phyloP scores from a whole-genome alignment of 2,329 filamentous ascomycete species.

The Diplodia corticola region DNA sequence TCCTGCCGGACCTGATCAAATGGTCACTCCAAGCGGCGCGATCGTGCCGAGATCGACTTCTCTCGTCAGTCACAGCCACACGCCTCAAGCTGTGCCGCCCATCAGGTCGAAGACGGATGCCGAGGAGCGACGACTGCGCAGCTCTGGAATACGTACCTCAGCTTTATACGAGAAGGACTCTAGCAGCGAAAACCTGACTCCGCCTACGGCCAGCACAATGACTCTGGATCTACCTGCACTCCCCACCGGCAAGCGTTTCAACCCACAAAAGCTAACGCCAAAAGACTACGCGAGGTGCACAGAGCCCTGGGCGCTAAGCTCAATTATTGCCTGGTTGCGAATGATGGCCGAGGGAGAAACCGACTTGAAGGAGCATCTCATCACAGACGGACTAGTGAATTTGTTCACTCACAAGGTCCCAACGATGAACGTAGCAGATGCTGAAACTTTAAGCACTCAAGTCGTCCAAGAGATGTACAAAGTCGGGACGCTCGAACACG shows the following conservation, averaged over 20 bases:
- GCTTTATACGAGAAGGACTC: slow-evolving; percentile 40
- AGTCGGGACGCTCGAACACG: slow-evolving; percentile 74
- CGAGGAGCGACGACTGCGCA: slow-evolving; percentile 58
- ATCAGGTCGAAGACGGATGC: slow-evolving; percentile 93
- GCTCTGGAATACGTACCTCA: slow-evolving; percentile 39
- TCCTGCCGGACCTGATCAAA: slow-evolving; percentile 34
- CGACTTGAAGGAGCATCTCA: slow-evolving; percentile 79
- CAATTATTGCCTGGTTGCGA: slow-evolving; percentile 83
- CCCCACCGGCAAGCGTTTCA: slow-evolving; percentile 77
- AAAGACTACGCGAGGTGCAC: slow-evolving; percentile 80
- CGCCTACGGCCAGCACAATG: slow-evolving; percentile 49
- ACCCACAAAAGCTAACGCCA: slow-evolving; percentile 77
- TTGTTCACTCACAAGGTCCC: slow-evolving; percentile 94
- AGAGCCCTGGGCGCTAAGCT: slow-evolving; percentile 91
- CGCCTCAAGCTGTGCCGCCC: slow-evolving; percentile 77
- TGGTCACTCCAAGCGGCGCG: slow-evolving; percentile 36
- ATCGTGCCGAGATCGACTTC: slow-evolving; percentile 54
- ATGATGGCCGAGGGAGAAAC: slow-evolving; percentile 88
- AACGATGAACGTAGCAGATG: slow-evolving; percentile 97
- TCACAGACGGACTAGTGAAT: slow-evolving; percentile 83
- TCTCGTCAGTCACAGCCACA: slow-evolving; percentile 76
- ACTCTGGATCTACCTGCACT: slow-evolving; percentile 82
- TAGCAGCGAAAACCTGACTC: slow-evolving; percentile 58
- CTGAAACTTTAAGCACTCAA: slow-evolving; percentile 76
- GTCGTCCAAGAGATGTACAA: slow-evolving; percentile 80